Percentiles rank a stretch among this genome's conserved stretches.
These are phyloP conservation scores for Phytopythium aichiense DNA, from an alignment of 352 stramenopile genomes.

Conservation along the genomic window DNA sequence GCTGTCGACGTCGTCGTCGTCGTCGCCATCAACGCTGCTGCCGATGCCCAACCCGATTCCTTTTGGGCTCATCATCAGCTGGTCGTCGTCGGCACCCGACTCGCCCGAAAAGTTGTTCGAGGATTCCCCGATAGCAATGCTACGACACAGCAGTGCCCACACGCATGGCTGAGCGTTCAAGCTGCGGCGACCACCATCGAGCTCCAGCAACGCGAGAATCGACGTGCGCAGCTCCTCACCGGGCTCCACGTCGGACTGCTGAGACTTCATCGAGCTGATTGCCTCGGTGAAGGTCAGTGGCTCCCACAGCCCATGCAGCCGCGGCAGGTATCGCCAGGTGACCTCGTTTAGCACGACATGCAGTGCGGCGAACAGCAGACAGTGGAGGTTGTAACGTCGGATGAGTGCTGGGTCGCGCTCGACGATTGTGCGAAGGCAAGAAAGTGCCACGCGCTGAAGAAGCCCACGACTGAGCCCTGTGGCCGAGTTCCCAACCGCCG, in stretches of 20 bases:
- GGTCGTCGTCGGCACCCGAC: slow-evolving; percentile 21
- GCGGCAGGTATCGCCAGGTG: slow-evolving; percentile 59
- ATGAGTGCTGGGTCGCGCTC: slow-evolving; percentile 73
- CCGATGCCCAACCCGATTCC: slow-evolving; percentile 22
- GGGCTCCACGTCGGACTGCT: slow-evolving; percentile 18
- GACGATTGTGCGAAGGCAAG: slow-evolving; percentile 72
- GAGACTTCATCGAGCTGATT: slow-evolving; percentile 12
- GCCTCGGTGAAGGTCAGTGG: slow-evolving; percentile 33
- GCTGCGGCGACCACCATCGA: slow-evolving; percentile 46
- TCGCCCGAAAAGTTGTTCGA: slow-evolving; percentile 25
- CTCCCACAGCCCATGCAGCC: slow-evolving; percentile 70
- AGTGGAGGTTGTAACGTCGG: slow-evolving; percentile 52
- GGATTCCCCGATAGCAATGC: slow-evolving; percentile 74
- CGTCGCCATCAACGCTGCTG: background rate
- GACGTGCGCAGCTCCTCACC: slow-evolving; percentile 48
- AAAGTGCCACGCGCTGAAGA: slow-evolving; percentile 66
- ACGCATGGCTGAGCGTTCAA: slow-evolving; percentile 45
- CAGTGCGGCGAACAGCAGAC: slow-evolving; percentile 73
- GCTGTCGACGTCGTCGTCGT: slow-evolving; percentile 12
- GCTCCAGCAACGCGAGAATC: slow-evolving; percentile 58
- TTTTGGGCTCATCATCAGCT: slow-evolving; percentile 76
- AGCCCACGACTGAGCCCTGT: slow-evolving; percentile 60
- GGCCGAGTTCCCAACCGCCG: slow-evolving; percentile 7
- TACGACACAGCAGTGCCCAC: slow-evolving; percentile 76
- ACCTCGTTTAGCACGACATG: slow-evolving; percentile 62